Evolutionary conservation across 257 asterid species (phyloP), one percentile per base, ranked within the genome.

Genomic region (Scutellaria minor): DNA sequence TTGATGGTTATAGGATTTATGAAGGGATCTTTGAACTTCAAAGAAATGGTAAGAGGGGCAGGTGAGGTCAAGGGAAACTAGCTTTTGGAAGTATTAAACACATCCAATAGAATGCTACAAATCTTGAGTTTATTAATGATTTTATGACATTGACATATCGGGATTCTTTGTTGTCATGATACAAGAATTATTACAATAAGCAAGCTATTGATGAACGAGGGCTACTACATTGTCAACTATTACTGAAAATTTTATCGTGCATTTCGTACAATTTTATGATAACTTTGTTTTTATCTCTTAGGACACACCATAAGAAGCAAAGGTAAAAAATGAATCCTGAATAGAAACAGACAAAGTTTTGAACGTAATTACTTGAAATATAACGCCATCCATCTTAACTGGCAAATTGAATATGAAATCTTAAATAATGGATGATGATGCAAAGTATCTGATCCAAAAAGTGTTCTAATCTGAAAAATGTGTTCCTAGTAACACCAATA

Each of bases 101-200:
- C 22, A 24, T 74, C 70, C 79, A 80, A 72, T 11, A 14, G 74
- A 27, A 70, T 70, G 68, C 47, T 55, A 78, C 82, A 66, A 79
- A 67, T 6, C 5, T 47, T 63, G 53, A 18, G 24, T 73, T 73
- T 69, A 15, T 73, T 73, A 75, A 75, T 64, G 60, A 72, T 77
- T 69, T 71, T 4, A 37, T 59, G 79, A 67, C 58, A 74, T 60
- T 14, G 75, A 75, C 82, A 42, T 80, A 67, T 85, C 77, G 72
- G 68, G 79, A 79, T 35, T 59, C 58, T 70, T 81, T n/a, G 60
- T 44, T 66, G 58, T 73, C 70, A 47, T 50, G 37, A 24, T 37
- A 37, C 39, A 14, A 54, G 37, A 73, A 31, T 74, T 45, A 41
- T 68, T 69, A 62, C 52, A 68, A 31, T 64, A 24, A 57, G 74